Evolutionary conservation across 2,329 filamentous ascomycete genomes (phyloP), one percentile per base, ranked within the genome.

Genomic region (Penicillium sp.): DNA sequence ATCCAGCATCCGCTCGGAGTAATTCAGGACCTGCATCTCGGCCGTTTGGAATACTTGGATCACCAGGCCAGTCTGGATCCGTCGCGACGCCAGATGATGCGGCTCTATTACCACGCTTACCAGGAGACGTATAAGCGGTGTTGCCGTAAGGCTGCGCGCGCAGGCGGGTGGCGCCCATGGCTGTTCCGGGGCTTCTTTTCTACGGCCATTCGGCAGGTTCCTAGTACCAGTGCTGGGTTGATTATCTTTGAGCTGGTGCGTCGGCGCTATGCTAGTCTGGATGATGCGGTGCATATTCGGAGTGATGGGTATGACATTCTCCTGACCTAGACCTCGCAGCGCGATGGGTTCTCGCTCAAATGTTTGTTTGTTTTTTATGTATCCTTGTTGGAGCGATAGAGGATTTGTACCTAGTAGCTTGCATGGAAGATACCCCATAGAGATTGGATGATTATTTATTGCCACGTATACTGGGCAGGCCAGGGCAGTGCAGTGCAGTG

Each of bases 191-290:
- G 79, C 23, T 86, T 86, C 62, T 72, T 82, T 61, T 72, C 74
- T 62, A 79, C 71, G 48, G 84, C 83, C 0, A 70, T 86, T 29
- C 75, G 80, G 26, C 84, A 86, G 63, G 80, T 85, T 10, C 84
- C 84, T 2, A 86, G 83, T 58, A 86, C 84, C 2, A 84, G 81
- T 56, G 83, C 84, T 1, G 84, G 83, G 0, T 68, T 87, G 46
- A 82, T 87, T 49, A 84, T 86, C 3, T 87, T 87, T 59, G 84
- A 87, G 65, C 65, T 87, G 27, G 80, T 86, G 32, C 71, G 84
- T 45, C 73, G 84, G 44, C 84, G 84, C 65, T 86, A 86, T 65
- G 80, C 80, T 2, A 78, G 75, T 55, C 64, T 75, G 44, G 73
- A 74, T n/a, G 81, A 83, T 49, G 74, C 72, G 51, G 80, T 78